Evolutionary conservation across 2,329 filamentous ascomycete genomes (phyloP), one percentile per base, ranked within the genome.

Genomic region (Chrysosporium queenslandicum): DNA sequence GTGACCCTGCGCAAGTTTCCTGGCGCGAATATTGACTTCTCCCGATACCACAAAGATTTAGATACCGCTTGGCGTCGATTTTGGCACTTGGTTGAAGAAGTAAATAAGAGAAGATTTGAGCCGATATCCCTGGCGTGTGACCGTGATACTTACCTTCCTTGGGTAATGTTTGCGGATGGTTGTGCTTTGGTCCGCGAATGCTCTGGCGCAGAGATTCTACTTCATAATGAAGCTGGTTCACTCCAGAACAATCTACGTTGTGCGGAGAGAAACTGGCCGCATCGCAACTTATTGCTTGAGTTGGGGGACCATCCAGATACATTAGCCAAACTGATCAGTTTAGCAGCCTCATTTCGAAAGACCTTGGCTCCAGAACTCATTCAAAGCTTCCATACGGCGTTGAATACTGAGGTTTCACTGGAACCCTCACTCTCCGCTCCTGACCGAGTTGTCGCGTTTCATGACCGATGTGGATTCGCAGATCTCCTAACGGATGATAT

Each of bases 51-150:
- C 53, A 73, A 76, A 30, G 82, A 87, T 29, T 82, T 85, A 50
- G 85, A 92, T 63, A 77, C 79, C 9, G 89, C 95, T 66, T 98
- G 92, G 92, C 82, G 86, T 57, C 81, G 86, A 47, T 94, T 94
- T 68, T 95, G 89, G 71, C 82, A 89, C 29, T 77, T 97, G 16
- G 77, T 94, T 16, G 77, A 86, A 11, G 90, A 95, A 64, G 73
- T 98, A 37, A 89, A 97, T 64, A 89, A 86, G 61, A 84, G 87
- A 61, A 79, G 90, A 62, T 85, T 86, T 16, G 90, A 96, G 63
- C 84, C 87, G 0, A 70, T 97, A 41, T 83, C 86, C 1, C 73
- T 97, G 41, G 80, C 83, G 0, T 82, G 87, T 52, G 92, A 97
- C 61, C 67, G 77, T 0, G 76, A 79, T 45, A 76, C 78, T 8